phyloP scores from a whole-genome alignment of 192 early-diverging fungal species.

The Irineochytrium annulatum region DNA sequence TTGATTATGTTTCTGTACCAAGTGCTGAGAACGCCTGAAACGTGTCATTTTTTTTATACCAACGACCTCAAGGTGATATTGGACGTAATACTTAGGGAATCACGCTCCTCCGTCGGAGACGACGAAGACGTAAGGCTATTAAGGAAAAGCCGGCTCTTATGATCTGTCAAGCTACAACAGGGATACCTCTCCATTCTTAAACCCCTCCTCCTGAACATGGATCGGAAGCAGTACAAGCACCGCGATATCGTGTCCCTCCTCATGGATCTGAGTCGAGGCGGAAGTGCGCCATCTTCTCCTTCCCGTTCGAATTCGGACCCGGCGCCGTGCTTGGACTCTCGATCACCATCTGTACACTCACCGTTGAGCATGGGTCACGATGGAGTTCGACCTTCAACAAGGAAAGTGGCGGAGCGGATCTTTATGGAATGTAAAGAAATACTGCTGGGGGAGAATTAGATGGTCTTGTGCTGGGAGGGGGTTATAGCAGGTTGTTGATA shows the following conservation, averaged over 20 bases:
- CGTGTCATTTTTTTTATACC: slow-evolving; percentile 79
- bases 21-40: slow-evolving; percentile 61
- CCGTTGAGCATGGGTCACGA: not conserved
- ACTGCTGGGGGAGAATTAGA: not conserved
- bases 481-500: no score
- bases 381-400: slow-evolving; percentile 16
- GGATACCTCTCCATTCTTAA: slow-evolving; percentile 34
- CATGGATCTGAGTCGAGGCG: slow-evolving; percentile 9
- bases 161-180: slow-evolving; percentile 35
- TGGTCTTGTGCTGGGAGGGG: not conserved
- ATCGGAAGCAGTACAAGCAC: slow-evolving; percentile 8
- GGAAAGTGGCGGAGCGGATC: slow-evolving; percentile 21
- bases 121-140: slow-evolving; percentile 43
- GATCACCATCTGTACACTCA: not conserved
- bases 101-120: slow-evolving; percentile 68
- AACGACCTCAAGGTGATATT: slow-evolving; percentile 86
- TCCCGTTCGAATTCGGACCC: not conserved
- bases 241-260: slow-evolving; percentile 8
- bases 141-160: not conserved
- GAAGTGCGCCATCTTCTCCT: not conserved
- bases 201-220: slow-evolving; percentile 20
- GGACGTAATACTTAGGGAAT: slow-evolving; percentile 82
- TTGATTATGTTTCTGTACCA: slow-evolving; percentile 63
- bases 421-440: slow-evolving; percentile 17
- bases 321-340: not conserved